A percentile compares a stretch with the other conserved stretches of the same genome.
These are phyloP conservation scores for Puccinia coronata DNA, from an alignment of 1,284 basidiomycete genomes.

Conservation along the genomic window DNA sequence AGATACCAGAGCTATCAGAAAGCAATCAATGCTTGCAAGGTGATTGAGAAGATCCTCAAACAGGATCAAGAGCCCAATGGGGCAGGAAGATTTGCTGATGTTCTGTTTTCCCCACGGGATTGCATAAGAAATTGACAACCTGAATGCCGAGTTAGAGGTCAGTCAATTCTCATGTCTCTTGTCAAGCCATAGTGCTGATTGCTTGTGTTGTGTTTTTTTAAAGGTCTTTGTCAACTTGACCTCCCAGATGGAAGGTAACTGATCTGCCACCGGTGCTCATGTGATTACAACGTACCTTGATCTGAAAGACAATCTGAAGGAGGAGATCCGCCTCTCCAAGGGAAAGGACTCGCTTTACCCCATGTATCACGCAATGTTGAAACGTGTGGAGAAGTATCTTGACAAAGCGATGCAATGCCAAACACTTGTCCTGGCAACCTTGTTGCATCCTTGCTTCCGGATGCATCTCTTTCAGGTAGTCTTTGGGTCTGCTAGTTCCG, in stretches of 20 bases:
- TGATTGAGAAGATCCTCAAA: too few relatives aligned
- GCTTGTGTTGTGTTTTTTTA: too few relatives aligned
- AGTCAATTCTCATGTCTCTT: too few relatives aligned
- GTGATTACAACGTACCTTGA: background rate
- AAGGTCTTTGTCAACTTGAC: conserved; percentile 7
- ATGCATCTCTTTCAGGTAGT: background rate
- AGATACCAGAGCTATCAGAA: too few relatives aligned
- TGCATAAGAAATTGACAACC: too few relatives aligned
- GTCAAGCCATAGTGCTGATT: too few relatives aligned
- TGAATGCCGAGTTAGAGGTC: too few relatives aligned
- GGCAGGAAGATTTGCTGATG: too few relatives aligned
- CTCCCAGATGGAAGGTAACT: background rate
- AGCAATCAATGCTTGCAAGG: too few relatives aligned
- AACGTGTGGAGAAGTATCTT: background rate
- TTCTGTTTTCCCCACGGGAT: too few relatives aligned
- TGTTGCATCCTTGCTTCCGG: conserved; percentile 13
- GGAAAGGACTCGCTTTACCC: background rate
- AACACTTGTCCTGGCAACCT: background rate
- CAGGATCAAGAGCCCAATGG: too few relatives aligned
- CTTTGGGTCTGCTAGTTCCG: background rate
- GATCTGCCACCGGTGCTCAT: background rate
- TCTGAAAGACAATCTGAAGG: background rate
- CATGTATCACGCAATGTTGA: background rate
- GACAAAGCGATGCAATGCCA: background rate
- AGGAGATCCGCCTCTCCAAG: background rate